Evolutionary conservation across 73 alveolate genomes (phyloP).

Genomic region (Symbiodinium pilosum): DNA sequence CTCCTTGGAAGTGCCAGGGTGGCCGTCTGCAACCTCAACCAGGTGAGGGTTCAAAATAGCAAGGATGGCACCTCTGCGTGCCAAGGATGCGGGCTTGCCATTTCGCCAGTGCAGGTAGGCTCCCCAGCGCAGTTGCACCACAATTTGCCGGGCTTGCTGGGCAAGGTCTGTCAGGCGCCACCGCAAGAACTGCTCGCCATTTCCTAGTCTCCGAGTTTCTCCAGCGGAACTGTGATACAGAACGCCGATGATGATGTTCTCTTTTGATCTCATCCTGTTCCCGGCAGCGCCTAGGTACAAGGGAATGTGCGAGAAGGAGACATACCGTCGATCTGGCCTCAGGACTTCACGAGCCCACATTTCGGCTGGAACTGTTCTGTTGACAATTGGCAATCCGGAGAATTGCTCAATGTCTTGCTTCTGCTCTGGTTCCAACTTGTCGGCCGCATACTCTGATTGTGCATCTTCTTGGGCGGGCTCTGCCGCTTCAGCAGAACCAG

Average conservation of each 20-base stretch:
- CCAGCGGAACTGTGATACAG: conserved; percentile 37
- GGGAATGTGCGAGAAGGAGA: conserved; percentile 27
- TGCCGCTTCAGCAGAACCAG: background rate
- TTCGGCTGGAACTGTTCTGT: background rate
- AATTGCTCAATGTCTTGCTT: background rate
- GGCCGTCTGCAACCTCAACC: conserved; percentile 18
- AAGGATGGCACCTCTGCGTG: conserved; percentile 37
- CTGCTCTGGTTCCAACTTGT: background rate
- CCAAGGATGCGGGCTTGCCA: conserved; percentile 21
- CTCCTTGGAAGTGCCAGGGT: conserved; percentile 5
- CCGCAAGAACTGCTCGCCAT: conserved; percentile 64
- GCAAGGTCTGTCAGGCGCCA: conserved; percentile 73
- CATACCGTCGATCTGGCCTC: conserved; percentile 21
- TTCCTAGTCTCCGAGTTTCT: conserved; percentile 25
- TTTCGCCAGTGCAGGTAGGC: conserved; percentile 81
- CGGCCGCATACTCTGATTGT: conserved; percentile 14
- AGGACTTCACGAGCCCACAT: background rate
- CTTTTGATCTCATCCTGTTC: conserved; percentile 11
- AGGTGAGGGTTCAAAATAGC: conserved; percentile 54
- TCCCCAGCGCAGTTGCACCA: conserved; percentile 82
- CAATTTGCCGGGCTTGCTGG: conserved; percentile 15
- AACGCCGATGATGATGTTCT: conserved; percentile 77
- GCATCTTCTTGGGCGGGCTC: background rate
- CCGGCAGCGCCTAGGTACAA: conserved; percentile 25
- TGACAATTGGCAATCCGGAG: background rate